Conservation (phyloP, 1,139 yeast genomes). For the Debaryomyces sp. region DNA sequence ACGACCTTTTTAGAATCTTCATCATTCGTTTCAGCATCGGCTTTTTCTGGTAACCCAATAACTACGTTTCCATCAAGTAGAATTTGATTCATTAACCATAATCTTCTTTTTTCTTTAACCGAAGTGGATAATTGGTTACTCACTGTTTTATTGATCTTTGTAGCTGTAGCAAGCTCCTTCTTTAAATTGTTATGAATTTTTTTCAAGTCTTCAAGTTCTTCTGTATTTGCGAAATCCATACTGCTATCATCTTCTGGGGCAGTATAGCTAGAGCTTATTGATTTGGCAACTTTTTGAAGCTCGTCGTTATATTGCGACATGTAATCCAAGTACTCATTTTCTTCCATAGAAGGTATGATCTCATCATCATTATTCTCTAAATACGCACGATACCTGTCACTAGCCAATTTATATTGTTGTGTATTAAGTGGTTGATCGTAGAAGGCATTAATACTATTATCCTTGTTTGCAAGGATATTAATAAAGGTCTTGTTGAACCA, state of each 20-base stretch:
- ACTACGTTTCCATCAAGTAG: conserved; percentile 54
- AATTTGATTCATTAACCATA: conserved; percentile 61
- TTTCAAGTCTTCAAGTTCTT: conserved; percentile 22
- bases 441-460: conserved; percentile 17
- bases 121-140: conserved; percentile 41
- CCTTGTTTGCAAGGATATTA: conserved; percentile 20
- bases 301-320: conserved; percentile 8
- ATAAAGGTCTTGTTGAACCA: conserved; percentile 42
- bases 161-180: conserved; percentile 42
- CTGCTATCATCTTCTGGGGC: not conserved
- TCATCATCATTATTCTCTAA: conserved; percentile 18
- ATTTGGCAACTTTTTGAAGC: conserved; percentile 4
- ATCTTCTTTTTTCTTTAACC: conserved; percentile 40
- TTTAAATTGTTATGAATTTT: conserved; percentile 21
- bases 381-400: conserved; percentile 31
- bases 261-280: not conserved
- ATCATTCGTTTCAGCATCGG: conserved; percentile 15
- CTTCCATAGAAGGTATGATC: conserved; percentile 13
- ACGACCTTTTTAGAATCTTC: conserved; percentile 22
- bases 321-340: not conserved
- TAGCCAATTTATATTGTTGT: conserved; percentile 39
- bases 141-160: conserved; percentile 50
- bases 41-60: conserved; percentile 37
- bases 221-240: conserved; percentile 18
- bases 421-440: conserved; percentile 35